Evolutionary conservation across 139 green algal species (phyloP), one percentile per base, ranked within the genome.

Genomic region (Coelastrella sp.): DNA sequence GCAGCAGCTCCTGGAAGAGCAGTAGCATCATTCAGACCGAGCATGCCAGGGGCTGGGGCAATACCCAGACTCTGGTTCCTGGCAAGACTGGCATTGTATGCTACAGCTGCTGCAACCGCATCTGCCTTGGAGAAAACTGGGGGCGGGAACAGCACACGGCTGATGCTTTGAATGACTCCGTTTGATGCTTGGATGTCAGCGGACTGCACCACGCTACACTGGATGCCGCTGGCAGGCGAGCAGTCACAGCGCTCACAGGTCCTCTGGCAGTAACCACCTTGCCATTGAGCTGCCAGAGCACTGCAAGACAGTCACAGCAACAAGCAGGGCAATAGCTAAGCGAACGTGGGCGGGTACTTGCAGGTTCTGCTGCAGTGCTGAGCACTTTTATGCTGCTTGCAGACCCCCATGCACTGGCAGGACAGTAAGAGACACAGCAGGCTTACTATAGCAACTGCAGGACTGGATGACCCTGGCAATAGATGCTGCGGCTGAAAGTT

Each of bases 231-330:
- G 80, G 56, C 78, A 0, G 87, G 65, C 6, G 92, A 92, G 81
- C 94, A 96, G 81, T 86, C 92, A 91, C 94, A 96, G 65, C 94
- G 86, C 73, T 94, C 16, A 90, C 94, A 96, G 7, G 93, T 95
- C 20, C 90, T 64, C 88, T 96, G 93, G 93, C 94, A 96, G 92
- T 94, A 96, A 73, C 94, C 94, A 32, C 94, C 93, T 80, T 95
- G 92, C 94, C 93, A 96, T 90, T 95, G 93, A 7, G 92, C 93
- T 16, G 93, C 93, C 73, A 96, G 92, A 20, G 94, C 68, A 76
- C 68, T 76, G 61, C 61, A 71, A 0, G 10, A 71, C 61, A 71
- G 10, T 10, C 0, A 71, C 61, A 71, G 61, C 61, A 71, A 71
- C 61, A 71, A 47, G 32, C 32, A 47, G 32, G 32, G 32, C 32